Evolutionary conservation across 73 alveolate species (phyloP).

Genomic region (Symbiodinium pilosum): DNA sequence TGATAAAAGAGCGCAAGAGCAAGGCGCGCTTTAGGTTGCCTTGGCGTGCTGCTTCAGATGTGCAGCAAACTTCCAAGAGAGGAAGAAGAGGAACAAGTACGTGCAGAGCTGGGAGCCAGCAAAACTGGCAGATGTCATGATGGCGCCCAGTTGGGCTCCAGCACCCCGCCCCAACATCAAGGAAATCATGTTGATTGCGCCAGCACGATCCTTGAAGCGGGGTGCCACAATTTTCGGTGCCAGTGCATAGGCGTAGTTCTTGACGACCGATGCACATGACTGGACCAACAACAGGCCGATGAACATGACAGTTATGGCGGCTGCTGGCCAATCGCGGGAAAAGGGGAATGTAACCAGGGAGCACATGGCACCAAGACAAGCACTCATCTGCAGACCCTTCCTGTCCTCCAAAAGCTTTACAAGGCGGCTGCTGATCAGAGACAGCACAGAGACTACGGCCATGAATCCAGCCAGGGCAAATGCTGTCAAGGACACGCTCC

Average conservation of each 20-base stretch:
- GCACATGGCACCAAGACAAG: conserved; percentile 3
- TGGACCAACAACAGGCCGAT: conserved; percentile 55
- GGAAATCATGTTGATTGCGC: conserved; percentile 39
- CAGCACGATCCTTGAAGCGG: conserved; percentile 39
- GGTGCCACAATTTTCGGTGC: conserved; percentile 74
- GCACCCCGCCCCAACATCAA: conserved; percentile 54
- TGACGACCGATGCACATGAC: conserved; percentile 48
- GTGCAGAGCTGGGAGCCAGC: conserved; percentile 52
- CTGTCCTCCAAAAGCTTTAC: conserved; percentile 47
- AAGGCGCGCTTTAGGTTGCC: not conserved
- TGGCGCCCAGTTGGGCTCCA: conserved; percentile 70
- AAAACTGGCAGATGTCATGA: conserved; percentile 33
- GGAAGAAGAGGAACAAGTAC: not conserved
- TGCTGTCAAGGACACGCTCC: conserved; percentile 31
- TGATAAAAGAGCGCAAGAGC: not conserved
- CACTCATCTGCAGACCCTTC: conserved; percentile 21
- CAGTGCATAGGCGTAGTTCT: conserved; percentile 78
- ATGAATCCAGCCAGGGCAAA: conserved; percentile 38
- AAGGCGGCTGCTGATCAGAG: conserved; percentile 30
- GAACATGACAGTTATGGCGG: conserved; percentile 41
- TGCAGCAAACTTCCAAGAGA: not conserved
- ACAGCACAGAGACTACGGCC: not conserved
- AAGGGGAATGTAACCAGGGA: conserved; percentile 13
- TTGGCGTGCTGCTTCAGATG: conserved; percentile 6
- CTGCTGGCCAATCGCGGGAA: conserved; percentile 21